These are phyloP conservation scores for Exserohilum turcica DNA, from an alignment of 2,329 filamentous ascomycete species.

Conservation along the genomic window DNA sequence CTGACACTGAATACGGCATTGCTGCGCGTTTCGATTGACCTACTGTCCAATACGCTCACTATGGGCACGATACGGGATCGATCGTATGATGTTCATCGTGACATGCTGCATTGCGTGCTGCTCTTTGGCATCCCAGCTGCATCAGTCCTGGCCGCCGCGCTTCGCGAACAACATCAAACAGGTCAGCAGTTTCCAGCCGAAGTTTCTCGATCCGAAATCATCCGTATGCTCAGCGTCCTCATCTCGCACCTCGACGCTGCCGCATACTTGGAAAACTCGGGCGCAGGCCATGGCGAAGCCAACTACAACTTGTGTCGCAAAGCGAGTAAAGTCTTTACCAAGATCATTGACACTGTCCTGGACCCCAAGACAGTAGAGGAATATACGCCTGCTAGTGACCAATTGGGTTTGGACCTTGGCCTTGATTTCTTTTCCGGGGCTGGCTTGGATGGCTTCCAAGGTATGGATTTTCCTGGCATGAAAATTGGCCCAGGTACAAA, in stretches of 20 bases:
- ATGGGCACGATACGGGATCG: conserved; percentile 39
- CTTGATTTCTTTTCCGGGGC: conserved; percentile 34
- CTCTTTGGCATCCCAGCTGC: conserved; percentile 39
- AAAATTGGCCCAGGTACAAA: conserved; percentile 17
- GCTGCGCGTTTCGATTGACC: conserved; percentile 32
- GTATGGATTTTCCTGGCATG: conserved; percentile 32
- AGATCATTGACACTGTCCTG: conserved; percentile 39
- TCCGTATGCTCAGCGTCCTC: conserved; percentile 49
- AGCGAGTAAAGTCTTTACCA: conserved; percentile 35
- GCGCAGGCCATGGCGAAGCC: conserved; percentile 41
- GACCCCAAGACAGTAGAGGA: conserved; percentile 27
- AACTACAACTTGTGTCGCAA: conserved; percentile 44
- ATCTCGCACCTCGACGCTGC: conserved; percentile 48
- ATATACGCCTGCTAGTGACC: conserved; percentile 17
- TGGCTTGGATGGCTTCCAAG: conserved; percentile 38
- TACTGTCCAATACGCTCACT: conserved; percentile 36
- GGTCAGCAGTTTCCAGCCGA: conserved; percentile 37
- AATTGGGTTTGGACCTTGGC: conserved; percentile 21
- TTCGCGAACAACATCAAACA: conserved; percentile 36
- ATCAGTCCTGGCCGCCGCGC: conserved; percentile 35
- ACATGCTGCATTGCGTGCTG: conserved; percentile 36
- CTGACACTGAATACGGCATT: conserved; percentile 32
- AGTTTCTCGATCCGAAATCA: conserved; percentile 44
- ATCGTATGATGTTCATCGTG: conserved; percentile 39
- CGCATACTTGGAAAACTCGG: conserved; percentile 34